Conservation (phyloP, 306 rosid genomes). For the Quercus mongolica region DNA sequence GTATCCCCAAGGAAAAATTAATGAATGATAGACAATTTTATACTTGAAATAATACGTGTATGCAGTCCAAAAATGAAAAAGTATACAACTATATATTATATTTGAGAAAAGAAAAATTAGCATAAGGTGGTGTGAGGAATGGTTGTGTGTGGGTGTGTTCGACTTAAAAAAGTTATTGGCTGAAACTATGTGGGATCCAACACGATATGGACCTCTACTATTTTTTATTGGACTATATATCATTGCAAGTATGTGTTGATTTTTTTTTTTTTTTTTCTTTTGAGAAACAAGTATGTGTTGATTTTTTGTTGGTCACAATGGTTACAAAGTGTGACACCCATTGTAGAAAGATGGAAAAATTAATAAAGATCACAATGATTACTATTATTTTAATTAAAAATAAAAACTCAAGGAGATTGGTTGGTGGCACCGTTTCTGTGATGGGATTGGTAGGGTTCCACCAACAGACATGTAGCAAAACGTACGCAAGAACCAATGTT, state of each 20-base stretch:
- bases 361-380: neutral
- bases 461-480: neutral
- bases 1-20: too few species aligned
- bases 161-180: neutral
- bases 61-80: too few species aligned
- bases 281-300: neutral
- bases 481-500: neutral
- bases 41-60: too few species aligned
- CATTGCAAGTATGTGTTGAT: neutral
- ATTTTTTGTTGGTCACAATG: neutral
- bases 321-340: neutral
- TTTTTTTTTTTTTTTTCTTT: neutral
- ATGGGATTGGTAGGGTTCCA: neutral
- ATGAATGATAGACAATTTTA: too few species aligned
- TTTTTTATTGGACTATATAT: neutral
- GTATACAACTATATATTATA: too few species aligned
- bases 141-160: too few species aligned
- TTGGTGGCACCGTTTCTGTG: neutral
- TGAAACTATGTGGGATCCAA: neutral
- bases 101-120: too few species aligned
- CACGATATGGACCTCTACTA: neutral
- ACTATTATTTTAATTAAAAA: neutral
- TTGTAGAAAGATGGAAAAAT: neutral
- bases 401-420: neutral
- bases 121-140: too few species aligned